Conservation (phyloP, 768 basidiomycete genomes). For the Termitomyces sp. region DNA sequence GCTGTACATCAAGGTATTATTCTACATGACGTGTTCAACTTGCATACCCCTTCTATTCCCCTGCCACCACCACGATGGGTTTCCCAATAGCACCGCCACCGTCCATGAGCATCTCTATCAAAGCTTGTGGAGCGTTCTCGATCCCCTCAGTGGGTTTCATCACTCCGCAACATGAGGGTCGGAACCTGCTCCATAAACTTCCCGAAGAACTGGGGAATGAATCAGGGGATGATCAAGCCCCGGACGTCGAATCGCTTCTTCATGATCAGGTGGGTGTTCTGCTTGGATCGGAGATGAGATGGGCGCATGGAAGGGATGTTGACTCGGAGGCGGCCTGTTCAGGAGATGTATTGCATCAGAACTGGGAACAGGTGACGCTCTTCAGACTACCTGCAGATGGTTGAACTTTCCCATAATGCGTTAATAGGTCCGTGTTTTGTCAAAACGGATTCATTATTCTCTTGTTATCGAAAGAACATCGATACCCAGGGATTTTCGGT, state of each 20-base stretch:
- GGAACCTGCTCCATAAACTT: constrained; percentile 39
- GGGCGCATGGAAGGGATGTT: neutral
- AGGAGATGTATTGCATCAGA: constrained; percentile 36
- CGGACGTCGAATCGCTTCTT: constrained; percentile 38
- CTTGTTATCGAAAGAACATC: too few relatives aligned
- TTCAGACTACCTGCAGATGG: neutral
- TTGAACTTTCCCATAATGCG: constrained; percentile 30
- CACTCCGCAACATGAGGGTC: constrained; percentile 34
- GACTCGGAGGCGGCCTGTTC: constrained; percentile 9
- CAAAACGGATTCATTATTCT: constrained; percentile 26
- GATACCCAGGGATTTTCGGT: too few relatives aligned
- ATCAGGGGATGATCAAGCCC: constrained; percentile 38
- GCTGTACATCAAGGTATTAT: neutral
- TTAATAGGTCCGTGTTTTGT: constrained; percentile 51
- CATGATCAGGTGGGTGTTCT: constrained; percentile 39
- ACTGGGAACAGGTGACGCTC: constrained; percentile 3
- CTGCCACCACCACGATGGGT: neutral
- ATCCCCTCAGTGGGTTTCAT: constrained; percentile 37
- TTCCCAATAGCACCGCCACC: neutral
- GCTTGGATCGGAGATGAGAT: neutral
- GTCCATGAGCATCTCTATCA: neutral
- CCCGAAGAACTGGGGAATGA: constrained; percentile 27
- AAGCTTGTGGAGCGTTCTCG: constrained; percentile 27
- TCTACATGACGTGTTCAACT: neutral
- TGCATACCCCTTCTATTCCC: neutral